Percentiles rank a stretch among this genome's conserved stretches.
Evolutionary conservation across 495 filamentous ascomycete species (phyloP).

Genomic region (Amniculicola lignicola): DNA sequence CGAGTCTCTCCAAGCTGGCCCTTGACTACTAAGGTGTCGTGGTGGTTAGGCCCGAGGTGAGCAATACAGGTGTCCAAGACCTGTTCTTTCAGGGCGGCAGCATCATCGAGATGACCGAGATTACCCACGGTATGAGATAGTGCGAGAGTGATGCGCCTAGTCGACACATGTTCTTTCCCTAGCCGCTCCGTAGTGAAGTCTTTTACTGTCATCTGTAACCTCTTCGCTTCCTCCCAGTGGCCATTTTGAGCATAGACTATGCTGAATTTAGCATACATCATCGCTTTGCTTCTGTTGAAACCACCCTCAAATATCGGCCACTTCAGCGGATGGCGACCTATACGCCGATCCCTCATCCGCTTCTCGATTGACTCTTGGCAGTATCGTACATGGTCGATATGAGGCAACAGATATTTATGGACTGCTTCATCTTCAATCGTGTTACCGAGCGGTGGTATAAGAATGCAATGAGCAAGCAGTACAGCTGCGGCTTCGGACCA

Average conservation of each 20-base stretch:
- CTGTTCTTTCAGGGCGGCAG: not conserved
- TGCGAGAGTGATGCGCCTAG: conserved; percentile 27
- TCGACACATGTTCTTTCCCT: conserved; percentile 26
- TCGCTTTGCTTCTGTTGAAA: too few species aligned
- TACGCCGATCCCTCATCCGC: conserved; percentile 7
- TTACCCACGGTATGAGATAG: conserved; percentile 12
- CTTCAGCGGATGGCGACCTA: too few species aligned
- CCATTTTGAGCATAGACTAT: conserved; percentile 40
- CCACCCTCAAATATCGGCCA: too few species aligned
- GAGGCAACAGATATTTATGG: not conserved
- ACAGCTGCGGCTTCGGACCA: conserved; percentile 41
- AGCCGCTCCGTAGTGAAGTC: conserved; percentile 21
- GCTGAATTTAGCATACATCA: conserved; percentile 40
- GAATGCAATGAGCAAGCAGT: conserved; percentile 33
- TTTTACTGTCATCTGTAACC: conserved; percentile 32
- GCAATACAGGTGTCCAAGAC: conserved; percentile 25
- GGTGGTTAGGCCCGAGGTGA: conserved; percentile 28
- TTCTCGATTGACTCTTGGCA: not conserved
- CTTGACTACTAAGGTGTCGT: conserved; percentile 35
- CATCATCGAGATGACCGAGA: not conserved
- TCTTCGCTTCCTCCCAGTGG: conserved; percentile 34
- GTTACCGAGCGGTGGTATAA: conserved; percentile 37
- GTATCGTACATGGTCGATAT: not conserved
- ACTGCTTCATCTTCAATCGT: conserved; percentile 9
- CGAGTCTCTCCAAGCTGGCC: conserved; percentile 26